These are phyloP conservation scores for Erythrobasidium hasegawianum DNA, from an alignment of 1,284 basidiomycete genomes.

Conservation along the genomic window DNA sequence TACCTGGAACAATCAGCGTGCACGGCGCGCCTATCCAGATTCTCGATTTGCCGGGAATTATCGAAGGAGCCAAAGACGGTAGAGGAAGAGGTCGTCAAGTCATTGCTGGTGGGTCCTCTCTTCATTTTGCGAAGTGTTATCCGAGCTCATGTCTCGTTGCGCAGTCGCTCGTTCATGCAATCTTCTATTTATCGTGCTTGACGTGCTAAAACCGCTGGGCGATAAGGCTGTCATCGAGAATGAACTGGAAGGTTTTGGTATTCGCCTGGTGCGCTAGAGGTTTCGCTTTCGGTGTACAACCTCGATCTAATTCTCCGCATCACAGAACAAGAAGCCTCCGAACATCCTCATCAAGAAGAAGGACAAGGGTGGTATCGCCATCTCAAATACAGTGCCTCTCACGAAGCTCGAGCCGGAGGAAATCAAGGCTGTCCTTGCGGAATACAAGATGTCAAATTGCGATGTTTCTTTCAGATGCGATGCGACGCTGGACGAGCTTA, in stretches of 20 bases:
- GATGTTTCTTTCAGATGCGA: slow-evolving; percentile 91
- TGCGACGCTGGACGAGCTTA: slow-evolving; percentile 92
- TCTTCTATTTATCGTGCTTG: slow-evolving; percentile 96
- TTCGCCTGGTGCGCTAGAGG: slow-evolving; percentile 26
- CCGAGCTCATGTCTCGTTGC: too few relatives aligned
- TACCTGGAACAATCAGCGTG: slow-evolving; percentile 91
- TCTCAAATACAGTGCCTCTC: slow-evolving; percentile 94
- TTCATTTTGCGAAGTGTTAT: too few relatives aligned
- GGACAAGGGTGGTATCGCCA: slow-evolving; percentile 81
- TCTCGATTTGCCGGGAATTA: slow-evolving; percentile 69
- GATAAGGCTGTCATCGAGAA: slow-evolving; percentile 88
- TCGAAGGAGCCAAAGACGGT: slow-evolving; percentile 97
- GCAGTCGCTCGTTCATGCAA: slow-evolving; percentile 94
- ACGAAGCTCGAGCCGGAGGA: slow-evolving; percentile 94
- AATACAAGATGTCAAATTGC: slow-evolving; percentile 82
- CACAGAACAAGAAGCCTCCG: slow-evolving; percentile 92
- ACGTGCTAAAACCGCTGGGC: slow-evolving; percentile 92
- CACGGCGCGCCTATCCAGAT: slow-evolving; percentile 83
- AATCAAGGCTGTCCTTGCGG: slow-evolving; percentile 90
- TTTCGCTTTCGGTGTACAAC: too few relatives aligned
- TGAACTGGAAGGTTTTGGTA: slow-evolving; percentile 91
- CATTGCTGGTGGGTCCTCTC: slow-evolving; percentile 76
- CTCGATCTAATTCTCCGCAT: too few relatives aligned
- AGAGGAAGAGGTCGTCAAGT: slow-evolving; percentile 96
- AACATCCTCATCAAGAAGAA: slow-evolving; percentile 73